These are phyloP conservation scores for Eucalyptus marginata DNA, from an alignment of 345 rosid genomes.

Conservation along the genomic window DNA sequence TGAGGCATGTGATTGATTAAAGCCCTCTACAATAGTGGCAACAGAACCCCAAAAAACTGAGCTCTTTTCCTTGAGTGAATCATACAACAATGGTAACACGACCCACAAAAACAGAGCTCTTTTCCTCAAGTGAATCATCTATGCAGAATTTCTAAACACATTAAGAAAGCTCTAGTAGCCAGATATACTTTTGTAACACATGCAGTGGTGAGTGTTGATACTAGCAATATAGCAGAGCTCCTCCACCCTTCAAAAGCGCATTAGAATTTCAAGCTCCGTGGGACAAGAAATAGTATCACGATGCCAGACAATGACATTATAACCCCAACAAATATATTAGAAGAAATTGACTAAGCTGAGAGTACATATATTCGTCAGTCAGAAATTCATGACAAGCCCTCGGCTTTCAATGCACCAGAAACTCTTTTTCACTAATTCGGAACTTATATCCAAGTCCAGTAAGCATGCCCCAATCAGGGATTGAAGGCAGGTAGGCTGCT, in stretches of 20 bases:
- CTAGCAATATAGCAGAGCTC: neutral
- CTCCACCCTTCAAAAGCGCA: neutral
- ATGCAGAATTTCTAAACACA: neutral
- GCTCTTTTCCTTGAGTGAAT: neutral
- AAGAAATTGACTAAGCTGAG: rapidly evolving
- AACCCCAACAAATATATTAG: neutral
- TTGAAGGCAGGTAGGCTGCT: neutral
- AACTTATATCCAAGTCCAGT: neutral
- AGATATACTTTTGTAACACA: neutral
- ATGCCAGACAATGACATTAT: no score
- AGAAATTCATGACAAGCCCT: neutral
- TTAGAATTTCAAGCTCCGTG: neutral
- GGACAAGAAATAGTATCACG: neutral
- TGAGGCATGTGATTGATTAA: neutral
- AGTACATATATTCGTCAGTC: neutral
- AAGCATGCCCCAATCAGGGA: neutral
- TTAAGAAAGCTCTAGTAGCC: no score
- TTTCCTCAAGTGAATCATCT: neutral
- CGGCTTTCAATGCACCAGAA: rapidly evolving
- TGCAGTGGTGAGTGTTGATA: neutral
- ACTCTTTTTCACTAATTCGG: neutral
- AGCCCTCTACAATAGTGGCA: neutral
- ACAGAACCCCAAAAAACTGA: neutral
- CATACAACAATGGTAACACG: neutral
- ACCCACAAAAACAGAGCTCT: neutral